phyloP scores from a whole-genome alignment of 148 eudicot genomes.

The Dianthus caryophyllus region DNA sequence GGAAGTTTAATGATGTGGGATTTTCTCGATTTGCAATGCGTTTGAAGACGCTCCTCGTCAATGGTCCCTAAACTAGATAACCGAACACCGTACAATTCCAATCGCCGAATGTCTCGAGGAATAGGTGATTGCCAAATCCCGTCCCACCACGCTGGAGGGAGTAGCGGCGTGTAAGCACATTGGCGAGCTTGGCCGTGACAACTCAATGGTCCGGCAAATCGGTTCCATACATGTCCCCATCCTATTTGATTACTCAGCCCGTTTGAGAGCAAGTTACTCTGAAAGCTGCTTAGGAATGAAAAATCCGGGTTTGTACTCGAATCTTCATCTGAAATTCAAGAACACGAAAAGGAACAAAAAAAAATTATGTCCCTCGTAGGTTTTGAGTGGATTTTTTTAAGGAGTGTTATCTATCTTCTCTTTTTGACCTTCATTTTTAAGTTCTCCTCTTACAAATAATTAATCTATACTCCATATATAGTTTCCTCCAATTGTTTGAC shows the following conservation, averaged over 20 bases:
- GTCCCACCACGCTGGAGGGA: conserved; percentile 97
- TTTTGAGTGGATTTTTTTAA: not conserved
- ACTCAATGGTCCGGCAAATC: conserved; percentile 83
- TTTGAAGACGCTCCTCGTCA: conserved; percentile 47
- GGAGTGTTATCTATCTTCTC: not conserved
- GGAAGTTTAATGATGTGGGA: conserved; percentile 22
- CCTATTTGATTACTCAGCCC: conserved; percentile 78
- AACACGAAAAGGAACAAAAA: not conserved
- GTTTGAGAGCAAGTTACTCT: conserved; percentile 46
- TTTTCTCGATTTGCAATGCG: conserved; percentile 54
- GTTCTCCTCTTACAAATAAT: too few species aligned
- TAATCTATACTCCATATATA: too few species aligned
- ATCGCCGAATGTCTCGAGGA: conserved; percentile 55
- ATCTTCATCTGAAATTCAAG: conserved; percentile 40
- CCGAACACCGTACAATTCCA: conserved; percentile 58
- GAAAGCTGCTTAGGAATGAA: conserved; percentile 79
- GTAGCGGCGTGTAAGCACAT: conserved; percentile 84
- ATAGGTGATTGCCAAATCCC: conserved; percentile 91
- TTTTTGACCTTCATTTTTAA: too few species aligned
- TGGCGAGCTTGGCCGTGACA: conserved; percentile 63
- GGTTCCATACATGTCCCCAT: conserved; percentile 96
- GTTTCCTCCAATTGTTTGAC: too few species aligned
- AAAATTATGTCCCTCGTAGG: not conserved
- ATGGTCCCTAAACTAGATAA: conserved; percentile 67
- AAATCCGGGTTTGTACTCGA: conserved; percentile 36